Percentiles rank a stretch among this genome's conserved stretches.
Conservation (phyloP, 176 grass and related monocot genomes). For the Avena eriantha region DNA sequence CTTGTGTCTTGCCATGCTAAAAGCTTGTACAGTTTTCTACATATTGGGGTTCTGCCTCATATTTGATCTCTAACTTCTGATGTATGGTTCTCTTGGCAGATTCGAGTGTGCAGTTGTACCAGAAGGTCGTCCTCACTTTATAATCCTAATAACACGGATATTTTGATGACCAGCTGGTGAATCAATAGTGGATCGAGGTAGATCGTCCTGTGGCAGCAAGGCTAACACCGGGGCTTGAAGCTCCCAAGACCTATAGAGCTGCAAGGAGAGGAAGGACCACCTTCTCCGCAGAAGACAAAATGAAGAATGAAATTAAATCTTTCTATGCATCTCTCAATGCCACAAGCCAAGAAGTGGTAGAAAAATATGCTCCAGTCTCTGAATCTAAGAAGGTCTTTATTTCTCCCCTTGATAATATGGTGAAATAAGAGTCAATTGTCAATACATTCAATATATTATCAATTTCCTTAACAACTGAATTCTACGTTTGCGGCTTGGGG, state of each 20-base stretch:
- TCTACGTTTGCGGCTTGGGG: conserved; percentile 62
- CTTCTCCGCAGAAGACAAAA: conserved; percentile 55
- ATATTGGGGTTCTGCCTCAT: neutral
- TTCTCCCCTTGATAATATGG: conserved; percentile 32
- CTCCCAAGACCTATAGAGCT: conserved; percentile 65
- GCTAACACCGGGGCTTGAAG: conserved; percentile 60
- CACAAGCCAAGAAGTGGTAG: conserved; percentile 44
- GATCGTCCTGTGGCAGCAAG: conserved; percentile 56
- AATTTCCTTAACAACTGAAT: conserved; percentile 24
- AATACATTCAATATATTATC: conserved; percentile 13
- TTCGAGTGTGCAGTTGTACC: conserved; percentile 49
- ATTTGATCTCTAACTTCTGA: conserved; percentile 21
- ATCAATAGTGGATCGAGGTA: conserved; percentile 45
- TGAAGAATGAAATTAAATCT: conserved; percentile 47
- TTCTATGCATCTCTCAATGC: conserved; percentile 51
- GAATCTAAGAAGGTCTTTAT: conserved; percentile 88
- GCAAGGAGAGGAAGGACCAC: conserved; percentile 74
- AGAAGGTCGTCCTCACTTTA: conserved; percentile 31
- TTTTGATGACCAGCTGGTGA: conserved; percentile 61
- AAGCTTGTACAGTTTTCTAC: conserved; percentile 22
- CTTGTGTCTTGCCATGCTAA: conserved; percentile 21
- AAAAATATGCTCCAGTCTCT: conserved; percentile 60
- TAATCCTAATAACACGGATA: conserved; percentile 36
- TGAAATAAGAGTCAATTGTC: conserved; percentile 35
- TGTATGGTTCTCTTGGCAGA: conserved; percentile 47